These are phyloP conservation scores for Pelargonium nanum DNA, from an alignment of 345 rosid genomes.

Conservation along the genomic window DNA sequence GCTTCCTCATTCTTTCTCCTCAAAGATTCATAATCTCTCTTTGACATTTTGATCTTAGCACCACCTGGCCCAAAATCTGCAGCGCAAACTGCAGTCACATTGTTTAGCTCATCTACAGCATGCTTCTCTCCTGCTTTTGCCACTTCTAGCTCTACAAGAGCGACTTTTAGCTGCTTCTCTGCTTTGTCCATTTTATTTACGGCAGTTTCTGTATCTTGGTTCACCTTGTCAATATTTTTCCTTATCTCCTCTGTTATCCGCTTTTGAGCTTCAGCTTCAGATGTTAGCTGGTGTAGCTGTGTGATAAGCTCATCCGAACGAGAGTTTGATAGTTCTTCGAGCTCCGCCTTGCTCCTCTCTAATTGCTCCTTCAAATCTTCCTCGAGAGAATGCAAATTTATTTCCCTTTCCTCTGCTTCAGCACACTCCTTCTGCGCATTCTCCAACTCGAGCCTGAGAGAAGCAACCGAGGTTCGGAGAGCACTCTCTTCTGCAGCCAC, in stretches of 20 bases:
- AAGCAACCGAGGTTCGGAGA: conserved; percentile 33
- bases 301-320: not conserved
- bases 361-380: conserved; percentile 9
- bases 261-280: not conserved
- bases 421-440: conserved; percentile 31
- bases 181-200: not conserved
- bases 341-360: not conserved
- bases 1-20: conserved; percentile 44
- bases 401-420: conserved; percentile 24
- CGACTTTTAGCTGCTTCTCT: not conserved
- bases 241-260: not conserved
- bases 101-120: not conserved
- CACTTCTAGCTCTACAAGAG: not conserved
- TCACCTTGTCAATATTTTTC: not conserved
- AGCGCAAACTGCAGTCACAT: not conserved
- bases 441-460: conserved; percentile 45
- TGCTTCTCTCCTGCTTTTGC: not conserved
- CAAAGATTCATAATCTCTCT: conserved; percentile 43
- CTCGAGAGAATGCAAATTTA: conserved; percentile 11
- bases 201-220: not conserved
- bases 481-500: conserved; percentile 55
- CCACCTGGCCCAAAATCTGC: not conserved
- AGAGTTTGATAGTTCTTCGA: not conserved
- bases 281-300: not conserved
- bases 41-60: conserved; percentile 18